Conservation (phyloP, 1,284 basidiomycete genomes). For the Fomes fomentarius region DNA sequence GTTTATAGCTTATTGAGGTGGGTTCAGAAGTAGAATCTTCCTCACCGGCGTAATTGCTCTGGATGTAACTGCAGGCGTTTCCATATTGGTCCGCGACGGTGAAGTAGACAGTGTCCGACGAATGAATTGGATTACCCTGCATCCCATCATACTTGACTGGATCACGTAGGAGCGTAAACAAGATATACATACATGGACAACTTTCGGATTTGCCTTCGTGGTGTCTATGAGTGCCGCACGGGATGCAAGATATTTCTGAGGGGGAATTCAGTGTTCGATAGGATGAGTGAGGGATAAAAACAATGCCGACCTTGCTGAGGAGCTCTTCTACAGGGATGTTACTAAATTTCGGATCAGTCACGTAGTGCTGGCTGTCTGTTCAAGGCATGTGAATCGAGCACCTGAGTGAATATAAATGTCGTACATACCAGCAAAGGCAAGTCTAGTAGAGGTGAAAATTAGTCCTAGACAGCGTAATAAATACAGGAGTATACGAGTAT, state of each 20-base stretch:
- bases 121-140: slow-evolving; percentile 78
- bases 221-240: slow-evolving; percentile 86
- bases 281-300: too few species aligned
- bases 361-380: slow-evolving; percentile 83
- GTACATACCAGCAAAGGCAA: slow-evolving; percentile 70
- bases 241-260: slow-evolving; percentile 78
- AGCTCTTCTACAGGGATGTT: slow-evolving; percentile 79
- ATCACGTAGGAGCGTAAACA: neutral
- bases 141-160: slow-evolving; percentile 1
- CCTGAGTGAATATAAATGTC: too few species aligned
- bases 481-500: neutral
- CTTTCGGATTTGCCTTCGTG: slow-evolving; percentile 60
- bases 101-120: slow-evolving; percentile 95
- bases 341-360: slow-evolving; percentile 82
- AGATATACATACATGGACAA: slow-evolving; percentile 61
- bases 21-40: neutral
- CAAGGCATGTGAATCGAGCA: too few species aligned
- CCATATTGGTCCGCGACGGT: slow-evolving; percentile 88
- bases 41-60: slow-evolving; percentile 86
- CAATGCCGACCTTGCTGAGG: slow-evolving; percentile 67
- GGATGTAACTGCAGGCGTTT: slow-evolving; percentile 94
- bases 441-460: slow-evolving; percentile 43
- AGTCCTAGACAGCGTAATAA: too few species aligned
- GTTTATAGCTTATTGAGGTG: slow-evolving; percentile 1
- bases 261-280: neutral